Evolutionary conservation across 208 protist genomes (phyloP).

Genomic region (Wallacemonas sp.): DNA sequence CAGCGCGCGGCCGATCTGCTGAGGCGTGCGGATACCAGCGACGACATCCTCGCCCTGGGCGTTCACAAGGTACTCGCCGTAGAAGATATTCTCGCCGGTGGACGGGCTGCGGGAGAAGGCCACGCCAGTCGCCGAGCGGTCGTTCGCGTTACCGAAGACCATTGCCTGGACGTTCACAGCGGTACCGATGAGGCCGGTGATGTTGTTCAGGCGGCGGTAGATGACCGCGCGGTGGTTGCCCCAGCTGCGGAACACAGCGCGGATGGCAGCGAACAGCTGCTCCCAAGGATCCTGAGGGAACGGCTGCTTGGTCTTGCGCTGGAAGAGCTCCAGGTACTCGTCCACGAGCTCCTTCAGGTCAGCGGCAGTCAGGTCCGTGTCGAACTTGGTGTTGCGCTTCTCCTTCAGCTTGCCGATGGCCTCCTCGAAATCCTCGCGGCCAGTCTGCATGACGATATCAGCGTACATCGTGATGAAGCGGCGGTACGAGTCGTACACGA

Average conservation of each 20-base stretch:
- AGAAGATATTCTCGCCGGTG: conserved; percentile 92
- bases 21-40: conserved; percentile 93
- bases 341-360: conserved; percentile 76
- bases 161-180: conserved; percentile 95
- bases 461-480: conserved; percentile 96
- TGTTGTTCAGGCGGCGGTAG: conserved; percentile 92
- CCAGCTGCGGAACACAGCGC: conserved; percentile 93
- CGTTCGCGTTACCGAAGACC: conserved; percentile 95
- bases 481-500: conserved; percentile 95
- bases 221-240: conserved; percentile 85
- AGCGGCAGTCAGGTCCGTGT: conserved; percentile 81
- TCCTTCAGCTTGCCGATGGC: conserved; percentile 76
- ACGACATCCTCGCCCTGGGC: conserved; percentile 97
- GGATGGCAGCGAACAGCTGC: conserved; percentile 86
- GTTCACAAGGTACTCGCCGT: conserved; percentile 95
- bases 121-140: conserved; percentile 92
- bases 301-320: conserved; percentile 53
- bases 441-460: conserved; percentile 90
- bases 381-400: conserved; percentile 62
- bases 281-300: conserved; percentile 91
- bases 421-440: conserved; percentile 89
- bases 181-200: conserved; percentile 89
- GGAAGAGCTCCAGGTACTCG: conserved; percentile 66
- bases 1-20: conserved; percentile 70
- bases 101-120: conserved; percentile 94